Base-by-base conservation (phyloP, 768 basidiomycete genomes). In the Phylloporus sp. region DNA sequence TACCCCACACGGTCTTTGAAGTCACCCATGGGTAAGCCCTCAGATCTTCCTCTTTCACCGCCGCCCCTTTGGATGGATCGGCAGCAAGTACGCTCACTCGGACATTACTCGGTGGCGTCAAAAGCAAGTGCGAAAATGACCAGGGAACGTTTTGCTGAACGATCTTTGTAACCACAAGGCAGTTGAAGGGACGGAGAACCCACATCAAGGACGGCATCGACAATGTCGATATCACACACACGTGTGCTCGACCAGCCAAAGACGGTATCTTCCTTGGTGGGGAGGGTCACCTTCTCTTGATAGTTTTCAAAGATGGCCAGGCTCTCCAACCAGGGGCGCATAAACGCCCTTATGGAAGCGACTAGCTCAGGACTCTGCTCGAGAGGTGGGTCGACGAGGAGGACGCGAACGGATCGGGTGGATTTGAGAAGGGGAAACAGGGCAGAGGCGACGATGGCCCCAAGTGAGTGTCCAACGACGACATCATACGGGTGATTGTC, bases 321-420 rank as follows among this genome's bases (percentile, higher is more conserved):
- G n/a, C 52, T 39, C 15, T 40, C 31, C 26, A 47, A 2, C 0
- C 5, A 3, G 18, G 38, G 23, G 5, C 5, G 0, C 2, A 35
- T 10, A 3, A n/a, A 0, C 16, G 11, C 31, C 27, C 10, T 45
- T 22, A 3, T 2, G 4, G 6, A 6, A 6, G 26, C 27, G 8
- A 22, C 0, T 9, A 0, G 1, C 20, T 54, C 41, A 2, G 50
- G 12, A 7, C 15, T 5, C 8, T 1, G 6, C 10, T 54, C 52
- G 13, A 65, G 44, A 3, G 58, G 57, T 3, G 63, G 53, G 16
- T 65, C 66, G 16, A 55, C n/a, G 20, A 66, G 50, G 28, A 67
- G 34, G 27, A 60, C 57, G 0, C 28, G 36, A 34, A 58, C 50
- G 0, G 49, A 27, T 11, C 27, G 53, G 2, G 54, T 31, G 10